These are phyloP conservation scores for Diaporthe citri DNA, from an alignment of 2,329 filamentous ascomycete genomes.

Conservation along the genomic window DNA sequence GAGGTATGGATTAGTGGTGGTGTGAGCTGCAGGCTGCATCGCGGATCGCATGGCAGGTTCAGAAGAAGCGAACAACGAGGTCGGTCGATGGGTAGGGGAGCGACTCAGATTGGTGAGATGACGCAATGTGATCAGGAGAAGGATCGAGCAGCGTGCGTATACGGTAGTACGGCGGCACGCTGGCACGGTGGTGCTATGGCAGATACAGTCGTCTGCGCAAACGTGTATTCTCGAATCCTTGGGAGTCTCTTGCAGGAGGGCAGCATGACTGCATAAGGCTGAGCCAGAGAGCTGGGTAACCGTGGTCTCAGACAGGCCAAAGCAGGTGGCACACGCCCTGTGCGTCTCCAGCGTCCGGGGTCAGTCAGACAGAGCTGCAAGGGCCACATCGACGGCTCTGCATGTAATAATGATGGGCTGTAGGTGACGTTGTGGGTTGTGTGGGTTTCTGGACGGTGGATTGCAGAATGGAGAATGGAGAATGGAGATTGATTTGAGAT, in stretches of 20 bases:
- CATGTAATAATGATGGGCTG: background rate
- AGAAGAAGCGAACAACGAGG: constrained; percentile 1
- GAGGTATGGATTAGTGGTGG: background rate
- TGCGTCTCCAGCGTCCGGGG: background rate
- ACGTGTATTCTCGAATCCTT: background rate
- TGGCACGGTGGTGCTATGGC: background rate
- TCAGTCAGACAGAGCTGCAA: constrained; percentile 30
- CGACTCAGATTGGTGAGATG: constrained; percentile 19
- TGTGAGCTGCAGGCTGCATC: constrained; percentile 10
- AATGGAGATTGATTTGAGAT: background rate
- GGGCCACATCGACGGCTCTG: constrained; percentile 4
- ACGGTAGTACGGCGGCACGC: constrained; percentile 7
- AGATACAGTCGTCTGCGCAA: background rate
- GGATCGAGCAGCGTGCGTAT: background rate
- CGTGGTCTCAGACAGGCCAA: constrained; percentile 2
- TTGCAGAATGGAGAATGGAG: background rate
- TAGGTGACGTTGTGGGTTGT: background rate
- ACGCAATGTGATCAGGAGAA: constrained; percentile 21
- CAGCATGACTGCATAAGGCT: constrained; percentile 37
- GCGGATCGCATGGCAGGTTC: background rate
- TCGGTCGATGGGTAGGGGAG: background rate
- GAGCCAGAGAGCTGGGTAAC: constrained; percentile 29
- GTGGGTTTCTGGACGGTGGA: background rate
- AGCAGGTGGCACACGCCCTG: constrained; percentile 8
- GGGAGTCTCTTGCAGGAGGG: constrained; percentile 2